Evolutionary conservation across 805 yeast species (phyloP).

Genomic region (Starmera amethionina): DNA sequence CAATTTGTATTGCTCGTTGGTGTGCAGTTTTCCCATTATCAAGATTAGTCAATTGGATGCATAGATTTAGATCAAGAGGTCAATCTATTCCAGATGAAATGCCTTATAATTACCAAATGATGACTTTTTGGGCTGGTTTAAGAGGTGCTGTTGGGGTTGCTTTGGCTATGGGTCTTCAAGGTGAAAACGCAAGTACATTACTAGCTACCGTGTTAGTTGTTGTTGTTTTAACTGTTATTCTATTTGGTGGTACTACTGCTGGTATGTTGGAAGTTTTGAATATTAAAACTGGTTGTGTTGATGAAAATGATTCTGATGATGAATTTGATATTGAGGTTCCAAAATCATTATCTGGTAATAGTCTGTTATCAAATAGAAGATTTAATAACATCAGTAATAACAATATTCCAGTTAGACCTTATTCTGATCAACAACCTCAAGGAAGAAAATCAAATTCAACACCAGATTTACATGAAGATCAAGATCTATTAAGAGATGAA

Average conservation of each 20-base stretch:
- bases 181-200: slow-evolving; percentile 80
- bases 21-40: slow-evolving; percentile 95
- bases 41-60: slow-evolving; percentile 69
- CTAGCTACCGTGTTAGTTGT: slow-evolving; percentile 94
- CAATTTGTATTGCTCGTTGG: slow-evolving; percentile 94
- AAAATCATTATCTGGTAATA: slow-evolving; percentile 11
- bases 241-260: slow-evolving; percentile 98
- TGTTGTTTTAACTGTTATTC: slow-evolving; percentile 89
- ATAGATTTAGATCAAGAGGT: slow-evolving; percentile 47
- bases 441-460: slow-evolving; percentile 8
- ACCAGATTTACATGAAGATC: slow-evolving; percentile 11
- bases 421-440: slow-evolving; percentile 17
- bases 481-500: slow-evolving; percentile 16
- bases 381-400: neutral
- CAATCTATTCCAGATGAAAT: slow-evolving; percentile 68
- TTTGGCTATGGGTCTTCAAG: slow-evolving; percentile 93
- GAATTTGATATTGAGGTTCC: slow-evolving; percentile 90
- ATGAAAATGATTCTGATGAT: slow-evolving; percentile 79
- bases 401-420: slow-evolving; percentile 8
- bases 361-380: slow-evolving; percentile 12
- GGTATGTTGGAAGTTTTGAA: slow-evolving; percentile 94
- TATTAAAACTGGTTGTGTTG: slow-evolving; percentile 84
- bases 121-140: slow-evolving; percentile 99
- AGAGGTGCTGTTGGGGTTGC: slow-evolving; percentile 99
- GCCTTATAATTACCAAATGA: slow-evolving; percentile 92